phyloP scores from a whole-genome alignment of 1,284 basidiomycete species.

The Cystobasidium sp. region DNA sequence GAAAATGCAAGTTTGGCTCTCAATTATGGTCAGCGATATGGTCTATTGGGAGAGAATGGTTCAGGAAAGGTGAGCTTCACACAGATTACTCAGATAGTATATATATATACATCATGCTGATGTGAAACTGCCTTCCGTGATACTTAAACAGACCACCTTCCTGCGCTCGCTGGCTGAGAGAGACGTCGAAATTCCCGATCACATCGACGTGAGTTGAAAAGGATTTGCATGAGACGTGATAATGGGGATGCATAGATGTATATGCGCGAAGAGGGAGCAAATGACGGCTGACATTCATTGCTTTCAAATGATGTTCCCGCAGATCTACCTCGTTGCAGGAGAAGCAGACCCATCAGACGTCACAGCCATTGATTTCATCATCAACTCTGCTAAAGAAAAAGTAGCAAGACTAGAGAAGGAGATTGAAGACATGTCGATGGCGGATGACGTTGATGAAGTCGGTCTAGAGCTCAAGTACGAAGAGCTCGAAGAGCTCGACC shows the following conservation, averaged over 20 bases:
- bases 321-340: constrained; percentile 92
- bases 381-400: constrained; percentile 89
- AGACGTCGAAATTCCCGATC: constrained; percentile 90
- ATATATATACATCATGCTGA: background rate
- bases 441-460: constrained; percentile 85
- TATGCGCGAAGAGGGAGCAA: background rate
- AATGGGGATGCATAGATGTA: background rate
- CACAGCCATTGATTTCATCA: constrained; percentile 95
- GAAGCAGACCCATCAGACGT: constrained; percentile 96
- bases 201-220: constrained; percentile 71
- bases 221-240: background rate
- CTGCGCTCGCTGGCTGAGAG: constrained; percentile 74
- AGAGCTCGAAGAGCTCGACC: constrained; percentile 96
- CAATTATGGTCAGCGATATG: constrained; percentile 93
- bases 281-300: background rate
- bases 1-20: constrained; percentile 88
- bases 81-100: background rate
- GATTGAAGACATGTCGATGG: constrained; percentile 89
- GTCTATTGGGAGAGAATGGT: constrained; percentile 94
- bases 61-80: constrained; percentile 82
- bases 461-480: constrained; percentile 89
- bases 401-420: constrained; percentile 92
- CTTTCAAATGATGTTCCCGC: constrained; percentile 11
- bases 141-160: constrained; percentile 59
- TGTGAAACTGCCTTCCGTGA: background rate